Evolutionary conservation across 352 stramenopile species (phyloP).

Genomic region (Globisporangium abappressorium): DNA sequence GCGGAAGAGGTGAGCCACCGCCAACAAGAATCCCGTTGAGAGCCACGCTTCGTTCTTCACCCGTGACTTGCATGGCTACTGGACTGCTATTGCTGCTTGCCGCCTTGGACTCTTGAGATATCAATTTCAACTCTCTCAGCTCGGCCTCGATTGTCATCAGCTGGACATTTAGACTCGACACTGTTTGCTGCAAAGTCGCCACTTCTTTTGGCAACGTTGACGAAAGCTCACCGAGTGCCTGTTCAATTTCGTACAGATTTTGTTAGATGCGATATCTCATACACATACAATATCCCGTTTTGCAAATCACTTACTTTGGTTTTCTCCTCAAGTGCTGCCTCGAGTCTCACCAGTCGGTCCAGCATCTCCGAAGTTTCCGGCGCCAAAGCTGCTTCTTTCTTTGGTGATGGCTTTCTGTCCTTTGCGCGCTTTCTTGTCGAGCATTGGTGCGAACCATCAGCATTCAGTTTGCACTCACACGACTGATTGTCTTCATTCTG

Average conservation of each 20-base stretch:
- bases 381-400: background rate
- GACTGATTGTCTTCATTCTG: background rate
- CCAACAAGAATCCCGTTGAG: background rate
- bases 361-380: conserved; percentile 16
- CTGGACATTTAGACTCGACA: conserved; percentile 39
- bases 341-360: conserved; percentile 37
- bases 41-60: background rate
- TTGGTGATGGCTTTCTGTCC: background rate
- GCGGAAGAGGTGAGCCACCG: conserved; percentile 18
- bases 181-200: conserved; percentile 39
- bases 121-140: conserved; percentile 39
- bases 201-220: conserved; percentile 33
- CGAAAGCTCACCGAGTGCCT: conserved; percentile 39
- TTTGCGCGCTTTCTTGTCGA: background rate
- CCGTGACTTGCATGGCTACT: background rate
- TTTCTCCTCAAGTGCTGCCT: conserved; percentile 40
- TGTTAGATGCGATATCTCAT: background rate
- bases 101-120: conserved; percentile 19
- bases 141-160: conserved; percentile 41
- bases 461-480: conserved; percentile 9
- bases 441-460: background rate
- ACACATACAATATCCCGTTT: background rate
- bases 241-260: background rate
- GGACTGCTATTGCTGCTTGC: background rate
- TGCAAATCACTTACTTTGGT: conserved; percentile 30